A percentile compares a stretch with the other conserved stretches of the same genome.
Evolutionary conservation across 768 basidiomycete genomes (phyloP).

Genomic region (Boletellus emodensis): DNA sequence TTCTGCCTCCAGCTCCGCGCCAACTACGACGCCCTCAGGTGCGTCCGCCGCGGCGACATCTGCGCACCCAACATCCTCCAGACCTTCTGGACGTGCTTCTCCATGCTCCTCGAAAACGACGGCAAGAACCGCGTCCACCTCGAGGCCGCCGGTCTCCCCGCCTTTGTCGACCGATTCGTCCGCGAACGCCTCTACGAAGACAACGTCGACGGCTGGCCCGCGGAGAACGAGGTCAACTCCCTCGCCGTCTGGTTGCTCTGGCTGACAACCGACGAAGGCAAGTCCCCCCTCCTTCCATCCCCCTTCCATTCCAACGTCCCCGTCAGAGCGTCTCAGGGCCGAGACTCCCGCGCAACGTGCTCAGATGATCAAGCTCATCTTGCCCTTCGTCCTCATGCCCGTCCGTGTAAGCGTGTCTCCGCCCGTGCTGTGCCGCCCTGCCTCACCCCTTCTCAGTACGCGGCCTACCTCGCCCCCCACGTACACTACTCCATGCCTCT

Average conservation of each 20-base stretch:
- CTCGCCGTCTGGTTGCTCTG: slow-evolving; percentile 63
- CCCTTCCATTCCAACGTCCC: slow-evolving; percentile 10
- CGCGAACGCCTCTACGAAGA: slow-evolving; percentile 44
- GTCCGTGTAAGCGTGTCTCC: slow-evolving; percentile 37
- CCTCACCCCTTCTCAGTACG: slow-evolving; percentile 39
- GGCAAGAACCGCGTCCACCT: slow-evolving; percentile 60
- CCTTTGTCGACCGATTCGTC: slow-evolving; percentile 44
- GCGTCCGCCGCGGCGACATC: slow-evolving; percentile 32
- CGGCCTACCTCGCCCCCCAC: slow-evolving; percentile 56
- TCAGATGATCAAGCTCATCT: slow-evolving; percentile 31
- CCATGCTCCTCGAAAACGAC: slow-evolving; percentile 66
- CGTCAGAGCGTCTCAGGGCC: slow-evolving; percentile 29
- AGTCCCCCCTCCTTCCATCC: slow-evolving; percentile 15
- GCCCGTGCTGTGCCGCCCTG: not conserved
- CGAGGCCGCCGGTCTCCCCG: slow-evolving; percentile 45
- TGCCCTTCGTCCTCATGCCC: slow-evolving; percentile 48
- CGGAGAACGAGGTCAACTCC: slow-evolving; percentile 44
- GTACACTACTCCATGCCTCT: slow-evolving; percentile 57
- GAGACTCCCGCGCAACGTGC: slow-evolving; percentile 27
- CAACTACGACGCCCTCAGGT: slow-evolving; percentile 32
- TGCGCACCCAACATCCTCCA: slow-evolving; percentile 29
- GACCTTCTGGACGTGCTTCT: slow-evolving; percentile 44
- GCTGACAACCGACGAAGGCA: slow-evolving; percentile 53
- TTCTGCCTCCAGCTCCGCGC: slow-evolving; percentile 39
- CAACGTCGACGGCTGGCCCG: slow-evolving; percentile 51